Evolutionary conservation across 1,139 yeast genomes (phyloP).

Genomic region (Ashbya aceris): DNA sequence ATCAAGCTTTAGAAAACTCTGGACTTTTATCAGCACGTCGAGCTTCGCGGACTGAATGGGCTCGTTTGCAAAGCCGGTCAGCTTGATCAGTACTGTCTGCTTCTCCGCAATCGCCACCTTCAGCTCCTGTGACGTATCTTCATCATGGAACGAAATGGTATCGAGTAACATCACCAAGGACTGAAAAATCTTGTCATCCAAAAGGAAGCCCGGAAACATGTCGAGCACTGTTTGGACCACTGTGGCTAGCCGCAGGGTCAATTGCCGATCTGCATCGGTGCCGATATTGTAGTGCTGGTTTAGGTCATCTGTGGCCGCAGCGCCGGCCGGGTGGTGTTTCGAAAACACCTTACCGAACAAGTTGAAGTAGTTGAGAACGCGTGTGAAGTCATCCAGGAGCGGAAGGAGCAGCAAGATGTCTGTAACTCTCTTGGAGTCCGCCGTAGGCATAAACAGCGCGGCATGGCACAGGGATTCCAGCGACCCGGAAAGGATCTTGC

Average conservation of each 20-base stretch:
- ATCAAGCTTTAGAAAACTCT: slow-evolving; percentile 39
- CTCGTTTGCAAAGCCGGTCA: slow-evolving; percentile 23
- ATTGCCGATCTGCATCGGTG: slow-evolving; percentile 28
- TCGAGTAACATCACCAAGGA: slow-evolving; percentile 37
- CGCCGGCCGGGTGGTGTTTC: slow-evolving; percentile 19
- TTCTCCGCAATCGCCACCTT: slow-evolving; percentile 35
- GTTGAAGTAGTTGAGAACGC: slow-evolving; percentile 41
- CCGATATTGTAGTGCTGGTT: slow-evolving; percentile 23
- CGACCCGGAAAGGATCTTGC: slow-evolving; percentile 42
- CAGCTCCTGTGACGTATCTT: slow-evolving; percentile 36
- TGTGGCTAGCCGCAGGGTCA: slow-evolving; percentile 38
- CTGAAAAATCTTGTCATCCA: slow-evolving; percentile 41
- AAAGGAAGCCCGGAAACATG: slow-evolving; percentile 45
- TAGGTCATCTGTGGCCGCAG: slow-evolving; percentile 6
- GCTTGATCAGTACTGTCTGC: slow-evolving; percentile 35
- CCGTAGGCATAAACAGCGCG: slow-evolving; percentile 42
- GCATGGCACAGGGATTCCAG: slow-evolving; percentile 70
- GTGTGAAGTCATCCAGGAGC: slow-evolving; percentile 49
- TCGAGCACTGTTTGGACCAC: slow-evolving; percentile 40
- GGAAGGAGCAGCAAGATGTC: slow-evolving; percentile 56
- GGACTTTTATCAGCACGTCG: slow-evolving; percentile 25
- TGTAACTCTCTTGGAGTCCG: slow-evolving; percentile 28
- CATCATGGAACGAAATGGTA: slow-evolving; percentile 39
- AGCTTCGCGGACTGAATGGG: slow-evolving; percentile 9
- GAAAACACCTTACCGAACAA: slow-evolving; percentile 36